Evolutionary conservation across 805 yeast species (phyloP).

Genomic region (Ogataea methylovora): DNA sequence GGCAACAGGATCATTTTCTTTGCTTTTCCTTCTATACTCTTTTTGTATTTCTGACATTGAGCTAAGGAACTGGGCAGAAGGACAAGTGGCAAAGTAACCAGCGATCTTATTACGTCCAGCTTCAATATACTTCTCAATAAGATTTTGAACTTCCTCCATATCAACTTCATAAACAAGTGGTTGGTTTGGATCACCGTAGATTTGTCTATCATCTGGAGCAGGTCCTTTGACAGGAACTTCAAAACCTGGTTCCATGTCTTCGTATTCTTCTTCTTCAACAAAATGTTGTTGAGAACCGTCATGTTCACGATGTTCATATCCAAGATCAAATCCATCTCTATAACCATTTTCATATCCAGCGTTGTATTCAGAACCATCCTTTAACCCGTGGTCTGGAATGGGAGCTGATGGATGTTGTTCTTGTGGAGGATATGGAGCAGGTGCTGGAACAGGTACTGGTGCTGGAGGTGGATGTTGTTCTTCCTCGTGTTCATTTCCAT

Average conservation of each 20-base stretch:
- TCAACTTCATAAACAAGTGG: slow-evolving; percentile 16
- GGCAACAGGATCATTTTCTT: not conserved
- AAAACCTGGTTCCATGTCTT: slow-evolving; percentile 2
- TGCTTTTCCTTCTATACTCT: slow-evolving; percentile 7
- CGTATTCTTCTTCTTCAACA: too few species aligned
- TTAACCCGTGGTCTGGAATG: too few species aligned
- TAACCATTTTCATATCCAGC: too few species aligned
- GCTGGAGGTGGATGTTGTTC: too few species aligned
- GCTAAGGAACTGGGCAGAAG: slow-evolving; percentile 16
- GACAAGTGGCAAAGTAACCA: slow-evolving; percentile 19
- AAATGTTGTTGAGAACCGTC: too few species aligned
- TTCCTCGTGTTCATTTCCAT: not conserved
- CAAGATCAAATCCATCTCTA: too few species aligned
- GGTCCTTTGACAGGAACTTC: slow-evolving; percentile 21
- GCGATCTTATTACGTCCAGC: slow-evolving; percentile 21
- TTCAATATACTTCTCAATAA: slow-evolving; percentile 12
- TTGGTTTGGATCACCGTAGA: slow-evolving; percentile 13
- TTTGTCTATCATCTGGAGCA: slow-evolving; percentile 12
- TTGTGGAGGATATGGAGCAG: too few species aligned
- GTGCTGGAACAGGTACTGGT: too few species aligned
- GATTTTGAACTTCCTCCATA: slow-evolving; percentile 15
- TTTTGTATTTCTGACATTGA: slow-evolving; percentile 12
- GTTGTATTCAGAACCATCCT: too few species aligned
- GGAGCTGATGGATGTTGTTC: too few species aligned
- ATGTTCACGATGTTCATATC: too few species aligned